phyloP scores from a whole-genome alignment of 306 rosid species.

The Vachellia pachyceras region DNA sequence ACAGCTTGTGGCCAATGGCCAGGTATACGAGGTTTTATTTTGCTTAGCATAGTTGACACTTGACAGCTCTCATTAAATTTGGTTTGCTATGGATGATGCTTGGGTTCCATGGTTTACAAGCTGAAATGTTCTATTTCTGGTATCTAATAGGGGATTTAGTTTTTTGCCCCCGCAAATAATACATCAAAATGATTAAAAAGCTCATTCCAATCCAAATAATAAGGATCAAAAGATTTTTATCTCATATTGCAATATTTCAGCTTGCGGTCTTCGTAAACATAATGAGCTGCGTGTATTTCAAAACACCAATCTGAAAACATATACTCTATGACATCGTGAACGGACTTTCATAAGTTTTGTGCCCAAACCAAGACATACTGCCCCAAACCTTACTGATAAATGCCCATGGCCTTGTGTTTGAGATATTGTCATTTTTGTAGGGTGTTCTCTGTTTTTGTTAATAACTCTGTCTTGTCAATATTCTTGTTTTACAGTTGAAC shows the following conservation, averaged over 20 bases:
- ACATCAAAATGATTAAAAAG: not conserved
- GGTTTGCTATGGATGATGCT: constrained; percentile 8
- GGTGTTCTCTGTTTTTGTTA: not conserved
- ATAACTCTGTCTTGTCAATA: not conserved
- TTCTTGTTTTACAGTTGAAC: constrained; percentile 17
- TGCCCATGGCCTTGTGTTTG: constrained; percentile 12
- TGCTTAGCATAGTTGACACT: not conserved
- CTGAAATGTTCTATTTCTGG: not conserved
- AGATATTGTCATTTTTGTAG: constrained; percentile 10
- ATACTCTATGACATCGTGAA: not conserved
- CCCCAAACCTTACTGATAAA: not conserved
- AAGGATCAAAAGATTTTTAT: not conserved
- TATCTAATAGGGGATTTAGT: not conserved
- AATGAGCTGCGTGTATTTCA: constrained; percentile 15
- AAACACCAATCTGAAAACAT: not conserved
- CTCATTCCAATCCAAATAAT: not conserved
- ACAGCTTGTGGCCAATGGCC: not conserved
- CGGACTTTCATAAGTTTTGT: not conserved
- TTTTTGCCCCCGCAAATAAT: not conserved
- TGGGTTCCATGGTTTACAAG: not conserved
- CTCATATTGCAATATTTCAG: not conserved
- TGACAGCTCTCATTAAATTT: constrained; percentile 18
- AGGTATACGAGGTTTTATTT: not conserved
- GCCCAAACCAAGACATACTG: not conserved
- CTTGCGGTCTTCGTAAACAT: constrained; percentile 1